Evolutionary conservation across 208 protist genomes (phyloP), one percentile per base, ranked within the genome.

Genomic region (Porcisia deanei): DNA sequence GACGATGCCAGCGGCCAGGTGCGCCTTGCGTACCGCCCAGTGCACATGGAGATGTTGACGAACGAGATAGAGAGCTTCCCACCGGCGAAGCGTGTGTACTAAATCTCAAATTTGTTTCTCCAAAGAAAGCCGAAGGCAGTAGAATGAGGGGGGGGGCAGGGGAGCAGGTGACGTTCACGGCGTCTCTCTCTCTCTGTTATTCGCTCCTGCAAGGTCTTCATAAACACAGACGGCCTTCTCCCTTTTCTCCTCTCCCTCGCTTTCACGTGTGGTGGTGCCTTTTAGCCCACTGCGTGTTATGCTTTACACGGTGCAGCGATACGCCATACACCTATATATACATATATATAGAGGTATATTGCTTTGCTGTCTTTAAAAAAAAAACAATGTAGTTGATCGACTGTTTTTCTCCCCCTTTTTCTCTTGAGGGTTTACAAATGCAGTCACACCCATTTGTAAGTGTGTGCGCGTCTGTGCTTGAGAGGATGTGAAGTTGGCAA

Each of bases 21-120:
- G 14, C 86, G 83, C 30, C 87, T 99, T 12, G 92, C 94, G 37
- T 99, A 99, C 90, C 91, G 98, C 75, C 88, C 93, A 9, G 98
- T 99, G 57, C 94, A 98, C 75, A 86, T 84, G 41, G 85, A 98
- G 65, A 98, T 91, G 77, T 79, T 99, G 34, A 98, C 95, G 70
- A 97, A 88, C 79, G 98, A 99, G 83, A 72, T 97, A 16, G 86
- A 97, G 66, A 79, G 72, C 53, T 86, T 98, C 69, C 88, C 91
- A 25, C 96, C 96, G 55, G 89, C 91, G 77, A 97, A 97, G 82
- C 86, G 96, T 75, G 94, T 98, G n/a, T 98, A 98, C 84, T 98
- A 97, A 82, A 58, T 67, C 18, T 25, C 37, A 6, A 52, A 37
- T 4, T n/a, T 34, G 5, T 7, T 67, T 7, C 22, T 37, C 4